Conservation (phyloP, 2,329 filamentous ascomycete genomes). For the Paraphoma chrysanthemicola region DNA sequence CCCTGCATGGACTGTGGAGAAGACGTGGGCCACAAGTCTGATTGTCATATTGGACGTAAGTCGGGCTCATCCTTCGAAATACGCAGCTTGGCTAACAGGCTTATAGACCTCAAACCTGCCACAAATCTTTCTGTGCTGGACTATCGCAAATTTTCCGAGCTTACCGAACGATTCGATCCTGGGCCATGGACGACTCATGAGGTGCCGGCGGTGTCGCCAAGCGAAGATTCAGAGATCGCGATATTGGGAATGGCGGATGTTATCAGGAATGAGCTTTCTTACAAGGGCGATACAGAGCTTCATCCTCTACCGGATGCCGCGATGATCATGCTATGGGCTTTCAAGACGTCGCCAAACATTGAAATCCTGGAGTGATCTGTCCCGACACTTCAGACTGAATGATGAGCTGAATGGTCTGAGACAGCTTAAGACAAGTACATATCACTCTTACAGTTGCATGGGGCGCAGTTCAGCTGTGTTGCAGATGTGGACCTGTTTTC, state of each 20-base stretch:
- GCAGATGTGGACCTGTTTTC: no score
- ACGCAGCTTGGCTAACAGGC: not conserved
- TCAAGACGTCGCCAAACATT: conserved; percentile 17
- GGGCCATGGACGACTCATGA: conserved; percentile 32
- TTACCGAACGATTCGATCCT: conserved; percentile 29
- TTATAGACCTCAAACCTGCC: conserved; percentile 12
- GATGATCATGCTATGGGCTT: conserved; percentile 26
- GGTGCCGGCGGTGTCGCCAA: conserved; percentile 3
- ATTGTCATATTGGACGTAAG: conserved; percentile 34
- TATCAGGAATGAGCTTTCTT: conserved; percentile 25
- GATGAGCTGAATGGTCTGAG: not conserved
- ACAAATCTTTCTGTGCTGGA: conserved; percentile 16
- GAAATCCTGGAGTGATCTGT: conserved; percentile 4
- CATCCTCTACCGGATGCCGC: conserved; percentile 18
- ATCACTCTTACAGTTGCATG: no score
- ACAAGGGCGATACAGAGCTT: conserved; percentile 18
- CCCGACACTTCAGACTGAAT: not conserved
- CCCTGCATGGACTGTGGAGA: conserved; percentile 38
- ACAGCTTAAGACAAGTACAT: not conserved
- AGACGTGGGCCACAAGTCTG: conserved; percentile 9
- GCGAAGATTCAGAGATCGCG: conserved; percentile 8
- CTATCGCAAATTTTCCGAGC: conserved; percentile 17
- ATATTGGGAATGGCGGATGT: conserved; percentile 21
- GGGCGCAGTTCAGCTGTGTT: no score
- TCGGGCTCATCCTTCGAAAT: not conserved